phyloP scores from a whole-genome alignment of 116 monocot genomes.

The Dioscorea cayenensis region DNA sequence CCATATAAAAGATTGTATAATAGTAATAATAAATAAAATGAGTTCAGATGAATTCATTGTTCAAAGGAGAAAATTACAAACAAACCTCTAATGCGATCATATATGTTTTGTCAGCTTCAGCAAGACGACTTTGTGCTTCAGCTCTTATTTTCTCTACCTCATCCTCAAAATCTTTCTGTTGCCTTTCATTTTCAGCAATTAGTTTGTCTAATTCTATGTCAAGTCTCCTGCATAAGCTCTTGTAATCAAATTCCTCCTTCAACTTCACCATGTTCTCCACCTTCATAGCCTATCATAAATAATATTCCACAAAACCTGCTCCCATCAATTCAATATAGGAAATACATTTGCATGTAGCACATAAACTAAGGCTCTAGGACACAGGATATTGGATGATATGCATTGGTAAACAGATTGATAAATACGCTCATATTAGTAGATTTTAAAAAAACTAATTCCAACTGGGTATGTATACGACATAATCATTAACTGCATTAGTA shows the following conservation, averaged over 20 bases:
- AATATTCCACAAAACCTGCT: background rate
- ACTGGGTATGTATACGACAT: no score
- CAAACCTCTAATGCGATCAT: conserved; percentile 56
- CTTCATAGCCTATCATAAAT: conserved; percentile 76
- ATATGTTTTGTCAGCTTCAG: conserved; percentile 58
- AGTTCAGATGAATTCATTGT: background rate
- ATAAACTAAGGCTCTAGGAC: background rate
- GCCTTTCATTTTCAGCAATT: conserved; percentile 88
- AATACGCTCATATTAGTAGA: no score
- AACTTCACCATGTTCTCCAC: conserved; percentile 94
- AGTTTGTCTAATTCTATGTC: conserved; percentile 82
- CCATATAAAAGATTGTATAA: background rate
- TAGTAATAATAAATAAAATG: background rate
- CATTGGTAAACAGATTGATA: background rate
- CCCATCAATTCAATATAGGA: background rate
- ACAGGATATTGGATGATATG: background rate
- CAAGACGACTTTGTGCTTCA: conserved; percentile 46
- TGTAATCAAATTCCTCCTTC: conserved; percentile 98
- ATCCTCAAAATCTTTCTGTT: conserved; percentile 55
- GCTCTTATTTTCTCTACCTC: conserved; percentile 61
- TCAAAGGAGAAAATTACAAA: background rate
- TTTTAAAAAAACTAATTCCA: no score
- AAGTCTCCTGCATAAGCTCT: conserved; percentile 86
- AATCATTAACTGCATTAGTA: no score
- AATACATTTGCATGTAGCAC: background rate